phyloP scores from a whole-genome alignment of 116 monocot genomes.

The Phalaenopsis hybrid region DNA sequence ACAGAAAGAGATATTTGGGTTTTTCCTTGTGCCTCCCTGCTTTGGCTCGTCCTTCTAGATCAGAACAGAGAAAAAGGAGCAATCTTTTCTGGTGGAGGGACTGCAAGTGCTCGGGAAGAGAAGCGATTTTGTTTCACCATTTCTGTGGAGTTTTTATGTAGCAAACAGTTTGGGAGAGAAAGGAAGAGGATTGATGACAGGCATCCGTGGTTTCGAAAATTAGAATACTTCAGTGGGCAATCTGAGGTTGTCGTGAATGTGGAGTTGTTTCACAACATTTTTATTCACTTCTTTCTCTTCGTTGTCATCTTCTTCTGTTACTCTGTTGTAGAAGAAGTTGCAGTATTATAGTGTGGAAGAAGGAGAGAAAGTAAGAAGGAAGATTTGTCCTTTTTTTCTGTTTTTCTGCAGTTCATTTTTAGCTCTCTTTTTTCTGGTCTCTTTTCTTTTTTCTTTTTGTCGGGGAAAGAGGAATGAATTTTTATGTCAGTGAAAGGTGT shows the following conservation, averaged over 20 bases:
- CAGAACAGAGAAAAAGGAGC: neutral
- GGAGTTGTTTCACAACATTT: neutral
- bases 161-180: neutral
- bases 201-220: conserved; percentile 7
- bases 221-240: neutral
- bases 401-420: neutral
- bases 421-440: neutral
- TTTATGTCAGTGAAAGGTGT: neutral
- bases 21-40: neutral
- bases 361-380: neutral
- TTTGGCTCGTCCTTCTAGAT: neutral
- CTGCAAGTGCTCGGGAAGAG: neutral
- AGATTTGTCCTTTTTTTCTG: neutral
- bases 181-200: conserved; percentile 1
- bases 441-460: neutral
- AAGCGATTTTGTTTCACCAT: neutral
- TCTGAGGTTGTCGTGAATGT: neutral
- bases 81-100: neutral
- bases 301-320: conserved; percentile 1
- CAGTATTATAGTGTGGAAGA: neutral
- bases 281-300: neutral
- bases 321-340: neutral
- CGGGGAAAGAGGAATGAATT: neutral
- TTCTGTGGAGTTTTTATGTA: neutral
- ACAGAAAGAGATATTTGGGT: neutral